Evolutionary conservation across 2,329 filamentous ascomycete genomes (phyloP).

Genomic region (Fusarium redolens): DNA sequence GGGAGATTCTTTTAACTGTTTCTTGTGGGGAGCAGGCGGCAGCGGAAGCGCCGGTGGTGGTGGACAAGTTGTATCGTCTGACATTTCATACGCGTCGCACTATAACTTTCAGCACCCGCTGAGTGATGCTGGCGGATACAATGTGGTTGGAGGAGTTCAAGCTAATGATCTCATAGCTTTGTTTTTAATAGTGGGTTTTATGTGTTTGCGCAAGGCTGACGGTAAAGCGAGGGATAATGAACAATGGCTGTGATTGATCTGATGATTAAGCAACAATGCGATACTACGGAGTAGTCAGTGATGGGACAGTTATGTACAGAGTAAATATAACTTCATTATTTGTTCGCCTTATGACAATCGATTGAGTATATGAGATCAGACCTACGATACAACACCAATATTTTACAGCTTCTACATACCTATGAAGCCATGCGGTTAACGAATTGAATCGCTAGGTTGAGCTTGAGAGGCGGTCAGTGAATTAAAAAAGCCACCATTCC

Average conservation of each 20-base stretch:
- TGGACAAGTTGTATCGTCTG: not conserved
- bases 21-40: not conserved
- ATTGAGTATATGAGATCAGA: rapidly evolving
- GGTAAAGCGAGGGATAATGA: not conserved
- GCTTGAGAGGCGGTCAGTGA: not conserved
- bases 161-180: not conserved
- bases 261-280: not conserved
- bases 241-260: not conserved
- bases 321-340: not conserved
- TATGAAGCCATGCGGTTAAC: too few relatives aligned
- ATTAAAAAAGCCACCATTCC: not conserved
- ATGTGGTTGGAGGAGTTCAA: not conserved
- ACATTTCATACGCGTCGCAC: not conserved
- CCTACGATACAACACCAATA: too few relatives aligned
- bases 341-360: not conserved
- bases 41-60: not conserved
- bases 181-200: rapidly evolving
- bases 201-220: too few relatives aligned
- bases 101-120: not conserved
- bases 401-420: too few relatives aligned
- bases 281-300: not conserved
- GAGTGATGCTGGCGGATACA: not conserved
- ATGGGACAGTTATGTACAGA: rapidly evolving
- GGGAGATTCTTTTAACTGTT: rapidly evolving
- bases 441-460: too few relatives aligned